Base-by-base conservation (phyloP, 169 alveolate species). In the Plasmodium cynomolgi region DNA sequence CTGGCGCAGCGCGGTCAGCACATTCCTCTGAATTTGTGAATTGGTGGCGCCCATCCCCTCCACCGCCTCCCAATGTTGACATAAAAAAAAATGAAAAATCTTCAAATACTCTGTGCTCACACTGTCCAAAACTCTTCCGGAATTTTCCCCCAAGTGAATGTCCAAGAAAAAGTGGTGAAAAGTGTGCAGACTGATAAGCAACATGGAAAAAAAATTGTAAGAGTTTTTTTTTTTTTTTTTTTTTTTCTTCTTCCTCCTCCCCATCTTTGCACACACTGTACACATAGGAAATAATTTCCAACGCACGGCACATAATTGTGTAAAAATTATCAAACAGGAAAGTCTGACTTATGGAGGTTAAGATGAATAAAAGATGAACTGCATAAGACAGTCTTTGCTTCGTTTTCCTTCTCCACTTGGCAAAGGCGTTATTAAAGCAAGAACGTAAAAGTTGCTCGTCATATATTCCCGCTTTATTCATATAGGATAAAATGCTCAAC, bases 11-110 rank as follows among this genome's bases (percentile, higher is more conserved):
- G 9, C 34, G 17, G 77, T 41, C 62, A 86, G 8, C 17, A 86
- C 93, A 23, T 79, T 86, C 81, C 41, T 86, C 68, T 86, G 93
- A 75, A 86, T 86, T 9, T 86, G 73, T 17, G 93, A 86, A 13
- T 75, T 77, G 1, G 93, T 86, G 1, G 93, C 71, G n/a, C 44
- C 20, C 13, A 56, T 29, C 31, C 29, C 73, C 39, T 37, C 31
- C 9, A 0, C 23, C 15, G 31, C 33, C 1, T 77, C 85, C 79
- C 81, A 86, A 50, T 17, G 37, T 41, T 86, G 85, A 54, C 47
- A 11, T 77, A 86, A 31, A 75, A 86, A 75, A 37, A 29, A 86
- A 34, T 77, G 39, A n/a, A 86, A 5, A 23, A 86, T 33, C 23
- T 47, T 31, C 50, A 86, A 13, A 56, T 86, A 79, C 15, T 15